A percentile compares a stretch with the other conserved stretches of the same genome.
phyloP scores from a whole-genome alignment of 2,329 filamentous ascomycete genomes.

The Xylaria sp. region DNA sequence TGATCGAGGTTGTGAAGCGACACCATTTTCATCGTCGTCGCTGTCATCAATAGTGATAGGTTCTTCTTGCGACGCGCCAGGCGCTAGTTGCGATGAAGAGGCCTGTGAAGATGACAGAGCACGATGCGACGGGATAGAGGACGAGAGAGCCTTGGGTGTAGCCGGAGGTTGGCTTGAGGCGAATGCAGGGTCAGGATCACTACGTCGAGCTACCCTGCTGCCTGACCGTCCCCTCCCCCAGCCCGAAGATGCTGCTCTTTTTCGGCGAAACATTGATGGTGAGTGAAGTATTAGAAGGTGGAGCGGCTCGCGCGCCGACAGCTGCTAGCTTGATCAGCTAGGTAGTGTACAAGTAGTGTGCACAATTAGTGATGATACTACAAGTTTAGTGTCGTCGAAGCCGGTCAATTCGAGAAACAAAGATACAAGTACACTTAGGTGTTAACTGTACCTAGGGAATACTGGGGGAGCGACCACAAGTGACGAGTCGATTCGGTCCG shows the following conservation, averaged over 20 bases:
- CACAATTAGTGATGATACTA: too few species aligned
- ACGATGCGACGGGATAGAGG: slow-evolving; percentile 18
- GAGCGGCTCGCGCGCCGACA: too few species aligned
- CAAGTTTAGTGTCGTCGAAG: too few species aligned
- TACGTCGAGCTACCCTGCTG: slow-evolving; percentile 29
- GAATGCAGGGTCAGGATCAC: slow-evolving; percentile 4
- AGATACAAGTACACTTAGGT: too few species aligned
- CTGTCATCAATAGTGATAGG: slow-evolving; percentile 46
- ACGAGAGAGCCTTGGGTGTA: slow-evolving; percentile 6
- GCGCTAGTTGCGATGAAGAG: slow-evolving; percentile 17
- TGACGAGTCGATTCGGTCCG: too few species aligned
- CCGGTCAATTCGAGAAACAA: too few species aligned
- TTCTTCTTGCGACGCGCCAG: slow-evolving; percentile 28
- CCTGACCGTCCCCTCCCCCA: slow-evolving; percentile 11
- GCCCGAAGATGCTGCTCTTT: slow-evolving; percentile 27
- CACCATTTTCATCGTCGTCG: slow-evolving; percentile 5
- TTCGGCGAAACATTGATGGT: slow-evolving; percentile 23
- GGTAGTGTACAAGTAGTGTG: too few species aligned
- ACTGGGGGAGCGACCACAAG: too few species aligned
- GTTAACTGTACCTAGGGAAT: too few species aligned
- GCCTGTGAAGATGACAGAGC: slow-evolving; percentile 30
- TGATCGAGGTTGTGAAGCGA: slow-evolving; percentile 48
- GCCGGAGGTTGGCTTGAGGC: slow-evolving; percentile 21
- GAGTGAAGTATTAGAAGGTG: not conserved
- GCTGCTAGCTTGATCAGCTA: too few species aligned